phyloP scores from a whole-genome alignment of 1,284 basidiomycete genomes.

The Pisolithus thermaeus region DNA sequence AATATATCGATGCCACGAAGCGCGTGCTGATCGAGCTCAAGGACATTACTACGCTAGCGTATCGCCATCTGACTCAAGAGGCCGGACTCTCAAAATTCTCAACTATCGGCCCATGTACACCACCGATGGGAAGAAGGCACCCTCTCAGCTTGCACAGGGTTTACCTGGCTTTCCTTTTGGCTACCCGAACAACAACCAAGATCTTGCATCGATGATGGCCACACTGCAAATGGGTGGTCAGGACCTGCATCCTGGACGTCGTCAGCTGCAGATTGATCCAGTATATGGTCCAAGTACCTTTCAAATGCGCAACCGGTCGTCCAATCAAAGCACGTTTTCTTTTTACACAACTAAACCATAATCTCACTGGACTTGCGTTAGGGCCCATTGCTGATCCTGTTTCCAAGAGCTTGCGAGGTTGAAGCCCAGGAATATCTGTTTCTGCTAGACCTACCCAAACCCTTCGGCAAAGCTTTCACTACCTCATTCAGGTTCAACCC shows the following conservation, averaged over 20 bases:
- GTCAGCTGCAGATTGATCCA: constrained; percentile 67
- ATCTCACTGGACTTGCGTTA: no score
- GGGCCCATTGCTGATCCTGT: no score
- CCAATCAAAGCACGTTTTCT: constrained; percentile 35
- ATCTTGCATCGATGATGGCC: constrained; percentile 83
- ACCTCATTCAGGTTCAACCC: no score
- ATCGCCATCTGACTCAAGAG: constrained; percentile 88
- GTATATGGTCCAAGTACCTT: constrained; percentile 38
- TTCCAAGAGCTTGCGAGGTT: no score
- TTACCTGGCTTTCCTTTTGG: constrained; percentile 71
- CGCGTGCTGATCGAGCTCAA: constrained; percentile 84
- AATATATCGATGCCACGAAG: constrained; percentile 81
- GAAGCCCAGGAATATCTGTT: no score
- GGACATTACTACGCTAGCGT: constrained; percentile 87
- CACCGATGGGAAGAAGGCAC: constrained; percentile 62
- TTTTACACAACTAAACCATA: no score
- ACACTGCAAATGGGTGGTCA: constrained; percentile 81
- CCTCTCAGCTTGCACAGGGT: constrained; percentile 51
- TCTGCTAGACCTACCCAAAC: no score
- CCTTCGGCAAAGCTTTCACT: no score
- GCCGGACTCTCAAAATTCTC: constrained; percentile 81
- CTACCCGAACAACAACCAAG: constrained; percentile 75
- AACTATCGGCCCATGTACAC: constrained; percentile 76
- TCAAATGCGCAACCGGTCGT: constrained; percentile 38
- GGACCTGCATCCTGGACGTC: constrained; percentile 72